Percentiles rank a stretch among this genome's conserved stretches.
phyloP scores from a whole-genome alignment of 2,329 filamentous ascomycete genomes.

The Ascochyta lentis region DNA sequence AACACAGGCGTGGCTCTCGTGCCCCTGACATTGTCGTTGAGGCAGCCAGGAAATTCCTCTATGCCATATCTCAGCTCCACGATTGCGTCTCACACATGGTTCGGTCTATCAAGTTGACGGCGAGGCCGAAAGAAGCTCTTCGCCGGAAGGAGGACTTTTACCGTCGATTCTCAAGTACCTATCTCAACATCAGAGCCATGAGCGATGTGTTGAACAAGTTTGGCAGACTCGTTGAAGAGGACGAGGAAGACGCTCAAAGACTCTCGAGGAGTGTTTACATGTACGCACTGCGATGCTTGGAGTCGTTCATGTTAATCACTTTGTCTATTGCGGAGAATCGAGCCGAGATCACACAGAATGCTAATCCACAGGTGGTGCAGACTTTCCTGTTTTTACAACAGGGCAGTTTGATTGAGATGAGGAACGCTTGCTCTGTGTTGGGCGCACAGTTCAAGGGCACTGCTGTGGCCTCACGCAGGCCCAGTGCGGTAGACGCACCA shows the following conservation, averaged over 20 bases:
- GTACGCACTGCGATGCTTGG: conserved; percentile 44
- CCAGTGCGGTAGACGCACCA: conserved; percentile 28
- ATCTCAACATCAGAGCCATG: conserved; percentile 62
- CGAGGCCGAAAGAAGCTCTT: conserved; percentile 53
- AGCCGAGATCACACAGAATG: conserved; percentile 59
- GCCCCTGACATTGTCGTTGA: conserved; percentile 60
- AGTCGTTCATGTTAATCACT: conserved; percentile 46
- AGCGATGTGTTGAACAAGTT: conserved; percentile 61
- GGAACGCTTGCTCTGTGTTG: conserved; percentile 63
- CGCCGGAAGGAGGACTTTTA: conserved; percentile 54
- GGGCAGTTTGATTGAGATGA: conserved; percentile 64
- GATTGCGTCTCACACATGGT: conserved; percentile 47
- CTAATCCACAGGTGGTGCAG: conserved; percentile 64
- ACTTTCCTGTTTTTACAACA: conserved; percentile 66
- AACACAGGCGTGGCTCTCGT: conserved; percentile 59
- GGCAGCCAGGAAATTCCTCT: conserved; percentile 62
- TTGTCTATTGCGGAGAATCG: conserved; percentile 48
- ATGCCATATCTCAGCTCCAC: conserved; percentile 60
- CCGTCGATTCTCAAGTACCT: conserved; percentile 63
- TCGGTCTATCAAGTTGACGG: conserved; percentile 44
- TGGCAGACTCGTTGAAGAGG: conserved; percentile 57
- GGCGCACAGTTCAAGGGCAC: conserved; percentile 49
- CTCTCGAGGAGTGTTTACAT: conserved; percentile 45
- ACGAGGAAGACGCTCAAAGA: conserved; percentile 55
- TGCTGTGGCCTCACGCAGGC: conserved; percentile 28